Evolutionary conservation across 352 stramenopile genomes (phyloP), one percentile per base, ranked within the genome.

Genomic region (Phytophthora cryptogea): DNA sequence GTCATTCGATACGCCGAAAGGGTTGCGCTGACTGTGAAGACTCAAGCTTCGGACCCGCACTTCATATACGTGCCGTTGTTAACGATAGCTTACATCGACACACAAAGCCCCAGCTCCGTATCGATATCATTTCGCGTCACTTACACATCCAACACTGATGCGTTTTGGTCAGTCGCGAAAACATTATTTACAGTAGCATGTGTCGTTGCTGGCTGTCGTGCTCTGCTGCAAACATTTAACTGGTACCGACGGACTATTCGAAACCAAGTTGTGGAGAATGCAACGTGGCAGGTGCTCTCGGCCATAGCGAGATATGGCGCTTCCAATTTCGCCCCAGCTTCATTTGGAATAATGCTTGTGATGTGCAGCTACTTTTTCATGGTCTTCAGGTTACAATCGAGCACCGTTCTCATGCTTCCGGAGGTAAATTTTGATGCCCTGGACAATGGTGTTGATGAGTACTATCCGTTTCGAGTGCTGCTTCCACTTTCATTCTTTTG

Each of bases 341-440:
- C 54, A 27, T 87, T 88, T 42, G 10, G 41, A 7, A 80, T 97
- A 36, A 67, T 94, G 17, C 86, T 97, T 31, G 42, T 86, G 7
- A 63, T 97, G 36, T 90, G 74, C 43, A 61, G 59, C 37, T 98
- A 98, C 69, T 94, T 89, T 43, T 86, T 98, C 39, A 49, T 97
- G n/a, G 97, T 98, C 63, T 98, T 98, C 78, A 97, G 98, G 68
- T 59, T 97, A 10, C 92, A 98, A 63, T 82, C 76, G 6, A 76
- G 51, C 27, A 89, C 96, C n/a, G 94, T 94, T 56, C 32, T 97
- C 13, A 61, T 98, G 63, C 76, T 98, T 17, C 94, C 93, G 2
- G 74, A 84, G 17, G 62, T 81, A 10, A 66, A 80, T 27, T 66
- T 88, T 45, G 65, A 86, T 49, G 48, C 76, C 5, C 65, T 85